Percentiles rank a stretch among this genome's conserved stretches.
Evolutionary conservation across 2,329 filamentous ascomycete species (phyloP).

Genomic region (Phaeosphaeriaceae sp.): DNA sequence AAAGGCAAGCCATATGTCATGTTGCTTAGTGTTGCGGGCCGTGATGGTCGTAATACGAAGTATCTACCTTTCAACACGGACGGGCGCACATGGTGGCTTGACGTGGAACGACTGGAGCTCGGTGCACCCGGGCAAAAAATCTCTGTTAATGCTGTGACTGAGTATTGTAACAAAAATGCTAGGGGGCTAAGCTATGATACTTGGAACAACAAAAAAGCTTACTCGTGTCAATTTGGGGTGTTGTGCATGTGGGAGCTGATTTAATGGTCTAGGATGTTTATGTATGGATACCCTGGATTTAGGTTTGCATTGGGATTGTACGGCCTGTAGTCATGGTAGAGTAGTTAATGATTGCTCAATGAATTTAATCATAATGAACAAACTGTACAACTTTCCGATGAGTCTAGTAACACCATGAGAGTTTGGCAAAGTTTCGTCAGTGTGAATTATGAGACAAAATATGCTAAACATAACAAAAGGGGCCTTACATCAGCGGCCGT

Average conservation of each 20-base stretch:
- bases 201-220: conserved; percentile 47
- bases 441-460: too few relatives aligned
- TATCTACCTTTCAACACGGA: conserved; percentile 74
- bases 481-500: neutral
- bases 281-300: conserved; percentile 18
- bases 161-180: conserved; percentile 57
- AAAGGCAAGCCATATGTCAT: conserved; percentile 71
- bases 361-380: neutral
- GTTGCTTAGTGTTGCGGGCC: conserved; percentile 65
- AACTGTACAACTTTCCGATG: neutral
- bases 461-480: neutral
- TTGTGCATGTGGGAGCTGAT: conserved; percentile 64
- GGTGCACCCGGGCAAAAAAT: conserved; percentile 62
- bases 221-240: conserved; percentile 52
- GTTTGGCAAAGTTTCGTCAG: too few relatives aligned
- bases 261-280: conserved; percentile 16
- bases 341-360: neutral
- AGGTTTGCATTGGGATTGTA: neutral
- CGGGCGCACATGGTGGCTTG: conserved; percentile 80
- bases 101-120: conserved; percentile 65
- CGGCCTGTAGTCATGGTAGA: neutral
- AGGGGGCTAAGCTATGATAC: conserved; percentile 56
- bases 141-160: conserved; percentile 67
- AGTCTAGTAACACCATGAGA: neutral
- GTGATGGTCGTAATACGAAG: conserved; percentile 72